phyloP scores from a whole-genome alignment of 352 stramenopile genomes.

The Blastocystis sp. region DNA sequence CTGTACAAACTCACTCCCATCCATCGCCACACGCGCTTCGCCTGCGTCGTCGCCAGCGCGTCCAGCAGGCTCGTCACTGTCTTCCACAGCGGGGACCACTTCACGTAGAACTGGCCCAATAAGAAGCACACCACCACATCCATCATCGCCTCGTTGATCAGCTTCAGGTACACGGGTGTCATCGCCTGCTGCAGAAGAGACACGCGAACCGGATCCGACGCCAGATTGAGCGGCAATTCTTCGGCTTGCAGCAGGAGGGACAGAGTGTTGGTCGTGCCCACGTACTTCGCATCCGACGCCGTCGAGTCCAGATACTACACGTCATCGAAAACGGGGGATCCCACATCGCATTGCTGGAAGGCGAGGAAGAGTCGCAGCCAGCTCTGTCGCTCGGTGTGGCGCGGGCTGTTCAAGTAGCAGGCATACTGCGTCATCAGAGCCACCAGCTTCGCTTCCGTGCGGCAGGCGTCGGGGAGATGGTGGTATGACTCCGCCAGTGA shows the following conservation, averaged over 20 bases:
- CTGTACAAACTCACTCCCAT: neutral
- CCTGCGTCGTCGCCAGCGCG: neutral
- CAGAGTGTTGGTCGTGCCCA: conserved; percentile 7
- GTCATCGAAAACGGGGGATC: neutral
- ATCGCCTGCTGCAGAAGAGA: conserved; percentile 10
- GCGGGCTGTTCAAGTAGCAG: neutral
- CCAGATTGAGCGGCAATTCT: conserved; percentile 4
- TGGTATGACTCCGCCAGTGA: neutral
- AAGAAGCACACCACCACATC: neutral
- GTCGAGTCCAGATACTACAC: conserved; percentile 27
- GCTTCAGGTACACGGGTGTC: neutral
- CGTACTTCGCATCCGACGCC: neutral
- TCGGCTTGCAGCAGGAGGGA: neutral
- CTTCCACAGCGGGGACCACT: conserved; percentile 57
- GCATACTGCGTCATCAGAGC: neutral
- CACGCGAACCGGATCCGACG: neutral
- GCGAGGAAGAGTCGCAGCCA: conserved; percentile 29
- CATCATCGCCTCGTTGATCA: conserved; percentile 4
- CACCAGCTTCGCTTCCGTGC: neutral
- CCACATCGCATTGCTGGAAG: conserved; percentile 35
- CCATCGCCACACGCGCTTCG: neutral
- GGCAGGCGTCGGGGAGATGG: neutral
- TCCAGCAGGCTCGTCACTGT: neutral
- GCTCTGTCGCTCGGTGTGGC: neutral
- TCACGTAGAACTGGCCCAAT: conserved; percentile 3